Percentiles rank a stretch among this genome's conserved stretches.
These are phyloP conservation scores for Cyberlindnera maritima DNA, from an alignment of 805 yeast species.

Conservation along the genomic window DNA sequence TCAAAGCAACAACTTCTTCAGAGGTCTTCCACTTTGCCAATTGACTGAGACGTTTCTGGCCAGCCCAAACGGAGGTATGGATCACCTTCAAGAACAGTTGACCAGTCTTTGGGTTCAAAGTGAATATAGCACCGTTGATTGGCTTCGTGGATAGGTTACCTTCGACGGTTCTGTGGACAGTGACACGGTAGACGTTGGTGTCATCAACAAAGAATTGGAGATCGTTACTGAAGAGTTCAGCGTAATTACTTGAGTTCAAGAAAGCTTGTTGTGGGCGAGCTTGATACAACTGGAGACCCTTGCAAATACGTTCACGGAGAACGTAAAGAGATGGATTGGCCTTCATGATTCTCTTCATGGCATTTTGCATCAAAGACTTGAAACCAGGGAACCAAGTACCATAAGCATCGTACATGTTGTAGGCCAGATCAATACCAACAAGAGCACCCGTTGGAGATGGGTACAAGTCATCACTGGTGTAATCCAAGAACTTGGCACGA, in stretches of 20 bases:
- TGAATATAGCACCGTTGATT: conserved; percentile 88
- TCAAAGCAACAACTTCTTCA: conserved; percentile 90
- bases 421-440: conserved; percentile 89
- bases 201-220: conserved; percentile 89
- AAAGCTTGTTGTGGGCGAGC: conserved; percentile 92
- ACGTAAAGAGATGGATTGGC: conserved; percentile 92
- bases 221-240: conserved; percentile 83
- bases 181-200: conserved; percentile 88
- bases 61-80: conserved; percentile 95
- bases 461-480: conserved; percentile 84
- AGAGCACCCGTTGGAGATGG: conserved; percentile 93
- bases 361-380: conserved; percentile 84
- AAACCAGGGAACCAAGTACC: conserved; percentile 98
- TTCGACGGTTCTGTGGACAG: conserved; percentile 86
- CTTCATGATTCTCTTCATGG: conserved; percentile 91
- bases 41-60: conserved; percentile 91
- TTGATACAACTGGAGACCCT: conserved; percentile 90
- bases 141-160: conserved; percentile 93
- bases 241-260: conserved; percentile 84
- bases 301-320: conserved; percentile 87
- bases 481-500: conserved; percentile 88
- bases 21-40: conserved; percentile 98
- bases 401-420: conserved; percentile 93
- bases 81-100: conserved; percentile 85
- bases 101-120: conserved; percentile 87